These are phyloP conservation scores for Nymphaea colorata DNA, from an alignment of 164 flowering plant species.

Conservation along the genomic window DNA sequence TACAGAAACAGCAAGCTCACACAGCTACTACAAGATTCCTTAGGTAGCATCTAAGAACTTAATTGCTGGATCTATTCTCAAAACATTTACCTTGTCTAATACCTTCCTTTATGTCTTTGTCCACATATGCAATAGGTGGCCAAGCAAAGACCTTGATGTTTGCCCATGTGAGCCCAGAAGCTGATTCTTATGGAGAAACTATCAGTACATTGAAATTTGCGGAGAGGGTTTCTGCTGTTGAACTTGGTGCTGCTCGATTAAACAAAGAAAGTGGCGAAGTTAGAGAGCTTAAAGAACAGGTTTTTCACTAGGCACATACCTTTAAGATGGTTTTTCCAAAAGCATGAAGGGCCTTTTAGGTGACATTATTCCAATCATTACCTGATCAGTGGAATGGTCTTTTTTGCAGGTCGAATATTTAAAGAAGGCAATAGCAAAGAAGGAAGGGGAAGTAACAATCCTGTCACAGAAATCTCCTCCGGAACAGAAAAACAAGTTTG, in stretches of 20 bases:
- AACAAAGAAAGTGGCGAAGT: conserved; percentile 73
- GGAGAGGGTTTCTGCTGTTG: conserved; percentile 74
- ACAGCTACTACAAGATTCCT: conserved; percentile 69
- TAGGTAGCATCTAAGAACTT: conserved; percentile 30
- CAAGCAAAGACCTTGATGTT: conserved; percentile 84
- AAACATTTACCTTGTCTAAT: background rate
- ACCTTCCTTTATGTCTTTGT: background rate
- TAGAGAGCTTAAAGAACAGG: conserved; percentile 74
- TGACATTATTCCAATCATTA: background rate
- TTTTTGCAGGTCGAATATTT: conserved; percentile 60
- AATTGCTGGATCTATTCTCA: background rate
- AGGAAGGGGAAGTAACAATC: conserved; percentile 20
- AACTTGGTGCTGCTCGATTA: conserved; percentile 74
- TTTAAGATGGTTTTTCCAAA: background rate
- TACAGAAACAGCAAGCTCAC: conserved; percentile 94
- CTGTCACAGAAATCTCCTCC: conserved; percentile 11
- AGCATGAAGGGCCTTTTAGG: background rate
- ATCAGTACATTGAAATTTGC: conserved; percentile 75
- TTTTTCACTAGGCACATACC: conserved; percentile 6
- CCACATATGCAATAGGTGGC: conserved; percentile 42
- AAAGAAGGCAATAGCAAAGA: conserved; percentile 53
- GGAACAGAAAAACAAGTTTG: conserved; percentile 9
- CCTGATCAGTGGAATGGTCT: background rate
- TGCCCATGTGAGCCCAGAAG: conserved; percentile 92
- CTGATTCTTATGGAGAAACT: conserved; percentile 60